Evolutionary conservation across 2,329 filamentous ascomycete genomes (phyloP), one percentile per base, ranked within the genome.

Genomic region (Aspergillus viridinutans): DNA sequence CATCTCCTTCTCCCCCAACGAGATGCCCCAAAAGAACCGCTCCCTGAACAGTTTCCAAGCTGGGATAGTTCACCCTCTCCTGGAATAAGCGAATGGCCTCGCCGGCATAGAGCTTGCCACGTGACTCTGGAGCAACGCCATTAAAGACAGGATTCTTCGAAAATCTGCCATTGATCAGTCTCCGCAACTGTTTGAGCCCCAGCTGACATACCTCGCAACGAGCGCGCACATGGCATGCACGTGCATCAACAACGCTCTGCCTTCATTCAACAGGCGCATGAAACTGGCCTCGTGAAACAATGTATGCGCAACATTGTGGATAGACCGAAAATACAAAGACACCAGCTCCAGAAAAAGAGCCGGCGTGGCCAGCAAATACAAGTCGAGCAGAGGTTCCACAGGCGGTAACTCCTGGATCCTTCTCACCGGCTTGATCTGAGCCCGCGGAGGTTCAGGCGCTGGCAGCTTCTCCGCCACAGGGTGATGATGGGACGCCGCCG

Each of bases 281-380:
- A 67, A 66, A 28, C 55, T 62, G 12, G 57, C 55, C 48, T 61
- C 58, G 35, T 67, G 59, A 23, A 67, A 66, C 40, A 66, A 57
- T 3, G 62, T 64, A 49, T 67, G 62, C 28, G 62, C 58, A 29
- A 67, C 58, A 53, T 67, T 63, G 38, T 67, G 64, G 7, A 66
- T 64, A 12, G 55, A 62, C 10, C 57, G 59, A 55, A 67, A 67
- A 43, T 66, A 66, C 7, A 64, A 58, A 1, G 49, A 43, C 21
- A 61, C 59, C 17, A 67, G 43, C 50, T 67, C 64, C 3, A 40
- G n/a, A 20, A 55, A 54, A 2, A 64, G 12, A 10, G 47, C 43
- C n/a, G 49, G 57, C 3, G 57, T 54, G 2, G 50, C 42, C 14
- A 61, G 43, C 42, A 53, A 35, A 48, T 42, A 45, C 42, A 45